Percentiles rank a stretch among this genome's conserved stretches.
Conservation (phyloP, 352 stramenopile genomes). For the Globisporangium alternatum region DNA sequence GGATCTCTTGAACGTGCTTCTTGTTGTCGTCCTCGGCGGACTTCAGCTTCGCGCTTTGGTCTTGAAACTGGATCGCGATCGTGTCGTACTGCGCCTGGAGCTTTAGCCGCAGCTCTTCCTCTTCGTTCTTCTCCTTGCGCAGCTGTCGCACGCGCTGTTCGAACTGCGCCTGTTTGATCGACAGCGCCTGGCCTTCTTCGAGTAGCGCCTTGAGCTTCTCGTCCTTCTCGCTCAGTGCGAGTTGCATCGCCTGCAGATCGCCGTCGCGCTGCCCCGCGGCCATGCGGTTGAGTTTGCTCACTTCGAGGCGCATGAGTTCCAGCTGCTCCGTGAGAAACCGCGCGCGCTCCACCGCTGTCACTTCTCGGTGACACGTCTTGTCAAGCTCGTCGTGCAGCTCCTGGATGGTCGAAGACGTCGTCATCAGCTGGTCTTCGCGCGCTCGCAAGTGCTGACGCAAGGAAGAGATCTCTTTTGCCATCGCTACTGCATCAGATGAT, state of each 20-base stretch:
- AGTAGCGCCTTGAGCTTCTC: constrained; percentile 62
- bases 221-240: constrained; percentile 71
- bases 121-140: constrained; percentile 77
- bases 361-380: constrained; percentile 62
- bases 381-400: constrained; percentile 80
- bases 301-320: constrained; percentile 56
- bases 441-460: constrained; percentile 42
- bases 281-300: constrained; percentile 52
- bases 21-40: constrained; percentile 50
- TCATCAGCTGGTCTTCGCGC: constrained; percentile 65
- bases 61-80: constrained; percentile 41
- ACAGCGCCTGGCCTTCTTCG: constrained; percentile 73
- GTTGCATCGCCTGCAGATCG: constrained; percentile 57
- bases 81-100: constrained; percentile 53
- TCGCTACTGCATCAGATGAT: background rate
- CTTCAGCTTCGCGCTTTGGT: constrained; percentile 46
- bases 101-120: constrained; percentile 57
- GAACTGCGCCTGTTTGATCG: constrained; percentile 72
- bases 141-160: constrained; percentile 66
- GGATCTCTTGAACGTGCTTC: constrained; percentile 34
- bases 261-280: constrained; percentile 33
- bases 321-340: constrained; percentile 63
- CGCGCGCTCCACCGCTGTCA: constrained; percentile 56
- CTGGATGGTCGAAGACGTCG: constrained; percentile 55
- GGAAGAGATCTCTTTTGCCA: constrained; percentile 15